Percentiles rank a stretch among this genome's conserved stretches.
Evolutionary conservation across 495 filamentous ascomycete species (phyloP).

Genomic region (Astrothelium subdiscretum): DNA sequence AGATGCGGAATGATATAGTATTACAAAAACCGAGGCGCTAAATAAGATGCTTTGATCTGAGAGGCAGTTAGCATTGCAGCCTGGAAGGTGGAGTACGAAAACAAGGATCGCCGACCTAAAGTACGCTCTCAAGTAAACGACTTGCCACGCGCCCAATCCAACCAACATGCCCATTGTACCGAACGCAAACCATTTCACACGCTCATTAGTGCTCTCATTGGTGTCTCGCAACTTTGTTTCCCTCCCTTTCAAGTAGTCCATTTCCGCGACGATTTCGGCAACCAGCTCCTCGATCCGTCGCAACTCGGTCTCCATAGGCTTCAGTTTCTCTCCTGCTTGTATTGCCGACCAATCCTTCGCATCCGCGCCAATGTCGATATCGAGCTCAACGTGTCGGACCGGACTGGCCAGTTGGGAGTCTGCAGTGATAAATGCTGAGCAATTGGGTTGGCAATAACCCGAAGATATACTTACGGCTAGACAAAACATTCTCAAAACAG

Average conservation of each 20-base stretch:
- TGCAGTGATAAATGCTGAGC: slow-evolving; percentile 5
- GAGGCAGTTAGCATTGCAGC: not conserved
- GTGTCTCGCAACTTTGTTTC: slow-evolving; percentile 97
- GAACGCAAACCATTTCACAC: slow-evolving; percentile 97
- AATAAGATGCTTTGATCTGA: slow-evolving; percentile 8
- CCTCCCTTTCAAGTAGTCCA: slow-evolving; percentile 65
- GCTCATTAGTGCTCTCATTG: slow-evolving; percentile 98
- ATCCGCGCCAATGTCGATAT: slow-evolving; percentile 97
- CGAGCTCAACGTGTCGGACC: slow-evolving; percentile 75
- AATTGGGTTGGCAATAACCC: slow-evolving; percentile 1
- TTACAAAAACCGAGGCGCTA: not conserved
- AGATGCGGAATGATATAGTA: not conserved
- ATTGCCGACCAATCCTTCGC: slow-evolving; percentile 97
- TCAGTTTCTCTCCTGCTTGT: slow-evolving; percentile 92
- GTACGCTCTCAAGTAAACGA: slow-evolving; percentile 93
- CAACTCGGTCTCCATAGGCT: slow-evolving; percentile 92
- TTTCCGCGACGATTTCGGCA: slow-evolving; percentile 30
- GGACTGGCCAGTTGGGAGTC: slow-evolving; percentile 44
- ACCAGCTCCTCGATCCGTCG: slow-evolving; percentile 53
- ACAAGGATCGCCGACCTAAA: slow-evolving; percentile 51
- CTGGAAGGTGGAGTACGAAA: not conserved
- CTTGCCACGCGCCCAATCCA: slow-evolving; percentile 87
- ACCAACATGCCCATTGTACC: slow-evolving; percentile 89
- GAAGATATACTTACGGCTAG: slow-evolving; percentile 42
- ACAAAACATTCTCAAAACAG: slow-evolving; percentile 84